Conservation (phyloP, 768 basidiomycete genomes). For the Tubosaeta brunneosetosa region DNA sequence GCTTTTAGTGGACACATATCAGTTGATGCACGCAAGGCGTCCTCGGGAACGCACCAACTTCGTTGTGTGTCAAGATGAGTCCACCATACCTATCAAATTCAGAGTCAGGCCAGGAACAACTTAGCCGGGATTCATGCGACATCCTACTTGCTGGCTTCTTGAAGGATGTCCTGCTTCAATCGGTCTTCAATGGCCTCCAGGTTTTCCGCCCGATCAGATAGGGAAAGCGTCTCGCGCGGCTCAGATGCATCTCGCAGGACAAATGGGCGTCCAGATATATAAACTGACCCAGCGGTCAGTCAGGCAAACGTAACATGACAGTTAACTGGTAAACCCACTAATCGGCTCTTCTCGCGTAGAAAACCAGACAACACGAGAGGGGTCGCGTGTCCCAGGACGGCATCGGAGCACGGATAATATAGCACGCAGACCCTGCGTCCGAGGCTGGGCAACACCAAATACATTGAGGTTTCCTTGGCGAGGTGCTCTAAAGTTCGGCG, state of each 20-base stretch:
- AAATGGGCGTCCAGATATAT: slow-evolving; percentile 89
- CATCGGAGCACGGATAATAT: slow-evolving; percentile 82
- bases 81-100: slow-evolving; percentile 69
- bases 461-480: slow-evolving; percentile 79
- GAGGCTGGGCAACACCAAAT: slow-evolving; percentile 93
- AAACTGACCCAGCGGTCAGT: slow-evolving; percentile 40
- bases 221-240: slow-evolving; percentile 68
- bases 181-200: slow-evolving; percentile 89
- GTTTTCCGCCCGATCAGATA: slow-evolving; percentile 93
- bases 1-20: slow-evolving; percentile 27
- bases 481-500: slow-evolving; percentile 91
- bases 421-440: slow-evolving; percentile 84
- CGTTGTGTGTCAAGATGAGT: slow-evolving; percentile 88
- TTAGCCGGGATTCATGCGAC: background rate
- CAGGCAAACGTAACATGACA: background rate
- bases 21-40: background rate
- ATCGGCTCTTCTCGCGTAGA: slow-evolving; percentile 96
- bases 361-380: slow-evolving; percentile 88
- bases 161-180: slow-evolving; percentile 85
- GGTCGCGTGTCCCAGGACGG: slow-evolving; percentile 55
- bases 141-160: slow-evolving; percentile 66
- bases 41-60: slow-evolving; percentile 54
- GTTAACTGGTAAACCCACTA: slow-evolving; percentile 43
- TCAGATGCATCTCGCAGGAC: slow-evolving; percentile 85
- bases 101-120: slow-evolving; percentile 4